phyloP scores from a whole-genome alignment of 2,329 filamentous ascomycete genomes.

The Colletotrichum tanaceti region DNA sequence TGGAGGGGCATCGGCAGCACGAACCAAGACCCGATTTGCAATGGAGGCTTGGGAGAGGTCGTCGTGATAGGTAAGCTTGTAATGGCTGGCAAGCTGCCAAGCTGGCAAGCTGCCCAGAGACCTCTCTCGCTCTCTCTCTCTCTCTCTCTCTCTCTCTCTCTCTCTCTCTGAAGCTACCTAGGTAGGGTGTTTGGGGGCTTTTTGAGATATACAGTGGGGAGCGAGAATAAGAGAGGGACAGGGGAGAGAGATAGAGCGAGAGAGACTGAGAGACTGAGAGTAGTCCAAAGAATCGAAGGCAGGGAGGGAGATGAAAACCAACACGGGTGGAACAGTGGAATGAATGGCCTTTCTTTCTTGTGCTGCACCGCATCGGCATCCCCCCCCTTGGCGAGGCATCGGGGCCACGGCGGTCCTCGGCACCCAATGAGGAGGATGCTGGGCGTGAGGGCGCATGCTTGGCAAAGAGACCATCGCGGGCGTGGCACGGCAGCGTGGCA shows the following conservation, averaged over 20 bases:
- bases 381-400: conserved; percentile 35
- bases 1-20: conserved; percentile 28
- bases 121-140: too few relatives aligned
- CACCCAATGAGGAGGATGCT: conserved; percentile 36
- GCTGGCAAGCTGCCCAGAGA: too few relatives aligned
- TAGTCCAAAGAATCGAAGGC: too few relatives aligned
- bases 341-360: conserved; percentile 38
- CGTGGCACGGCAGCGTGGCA: conserved; percentile 40
- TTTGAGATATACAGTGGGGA: too few relatives aligned
- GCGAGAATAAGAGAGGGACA: too few relatives aligned
- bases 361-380: conserved; percentile 40
- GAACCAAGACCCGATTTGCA: neutral
- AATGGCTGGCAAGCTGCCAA: too few relatives aligned
- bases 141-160: too few relatives aligned
- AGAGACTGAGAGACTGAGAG: too few relatives aligned
- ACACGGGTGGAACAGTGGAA: conserved; percentile 15
- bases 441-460: conserved; percentile 39
- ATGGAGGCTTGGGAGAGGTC: neutral
- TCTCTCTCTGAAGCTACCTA: too few relatives aligned
- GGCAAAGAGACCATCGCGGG: conserved; percentile 39
- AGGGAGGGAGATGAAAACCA: conserved; percentile 19
- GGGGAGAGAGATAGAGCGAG: too few relatives aligned
- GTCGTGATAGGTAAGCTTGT: neutral
- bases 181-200: too few relatives aligned
- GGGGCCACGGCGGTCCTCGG: conserved; percentile 22